Evolutionary conservation across 2,329 filamentous ascomycete genomes (phyloP), one percentile per base, ranked within the genome.

Genomic region (Karstenula rhodostoma): DNA sequence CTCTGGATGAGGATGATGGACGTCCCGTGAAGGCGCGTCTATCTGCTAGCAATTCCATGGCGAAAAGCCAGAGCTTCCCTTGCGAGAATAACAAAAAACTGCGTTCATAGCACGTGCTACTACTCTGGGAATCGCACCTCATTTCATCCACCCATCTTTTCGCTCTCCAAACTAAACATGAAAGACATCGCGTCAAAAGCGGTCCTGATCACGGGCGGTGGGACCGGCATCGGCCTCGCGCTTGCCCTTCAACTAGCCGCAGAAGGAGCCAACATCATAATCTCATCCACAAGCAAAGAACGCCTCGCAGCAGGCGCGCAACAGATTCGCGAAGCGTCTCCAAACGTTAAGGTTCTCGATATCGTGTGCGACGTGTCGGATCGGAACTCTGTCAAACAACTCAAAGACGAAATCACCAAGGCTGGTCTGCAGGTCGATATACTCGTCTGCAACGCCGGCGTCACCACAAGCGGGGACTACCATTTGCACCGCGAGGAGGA

Each of bases 151-250:
- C n/a, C 5, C n/a, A 23, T 13, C 19, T 43, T 22, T 1, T 43
- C 6, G 1, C n/a, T 43, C 9, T 22, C 19, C n/a, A 10, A 19
- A 9, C 29, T 7, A 53, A 42, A 43, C 6, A 67, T 67, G 63
- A 67, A 66, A 50, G 59, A 68, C 37, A 35, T 66, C 8, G 56
- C 57, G 56, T 59, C 57, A 4, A 68, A 67, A 57, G 60, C 61
- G 4, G 66, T 62, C 22, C 32, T 67, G 12, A 68, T 68, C 19
- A 68, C 62, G 2, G 64, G 64, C 13, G 66, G 64, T 17, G 63
- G 60, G 8, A 65, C 60, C 29, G 65, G 65, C 12, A 67, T 67
- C 46, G 65, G 65, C 17, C 62, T 64, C 17, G 63, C 57, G 10
- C 57, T 67, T 15, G 61, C 65, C 33, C 56, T 67, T 22, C 53